Evolutionary conservation across 257 asterid species (phyloP).

Genomic region (Lavandula angustifolia): DNA sequence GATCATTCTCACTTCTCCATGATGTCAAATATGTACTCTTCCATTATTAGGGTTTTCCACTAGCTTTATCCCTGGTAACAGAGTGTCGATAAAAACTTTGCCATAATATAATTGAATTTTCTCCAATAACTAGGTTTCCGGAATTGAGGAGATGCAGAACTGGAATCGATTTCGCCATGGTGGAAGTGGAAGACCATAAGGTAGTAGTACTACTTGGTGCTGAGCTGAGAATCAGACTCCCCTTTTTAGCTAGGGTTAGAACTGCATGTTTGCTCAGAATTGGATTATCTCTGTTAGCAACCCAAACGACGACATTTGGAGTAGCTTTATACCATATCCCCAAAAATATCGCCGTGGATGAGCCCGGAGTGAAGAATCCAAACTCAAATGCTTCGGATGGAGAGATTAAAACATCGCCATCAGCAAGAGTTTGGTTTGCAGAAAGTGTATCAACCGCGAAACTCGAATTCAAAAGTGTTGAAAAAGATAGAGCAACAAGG

Average conservation of each 20-base stretch:
- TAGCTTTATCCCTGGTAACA: slow-evolving; percentile 30
- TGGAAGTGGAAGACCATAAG: slow-evolving; percentile 20
- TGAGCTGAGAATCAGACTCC: slow-evolving; percentile 10
- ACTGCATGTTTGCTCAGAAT: background rate
- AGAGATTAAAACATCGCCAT: background rate
- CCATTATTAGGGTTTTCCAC: slow-evolving; percentile 21
- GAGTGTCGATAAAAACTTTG: slow-evolving; percentile 27
- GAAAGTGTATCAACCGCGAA: slow-evolving; percentile 6
- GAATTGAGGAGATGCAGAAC: slow-evolving; percentile 9
- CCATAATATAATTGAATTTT: slow-evolving; percentile 15
- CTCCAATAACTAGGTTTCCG: slow-evolving; percentile 22
- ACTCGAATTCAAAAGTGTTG: background rate
- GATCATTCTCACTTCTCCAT: slow-evolving; percentile 29
- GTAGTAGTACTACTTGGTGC: background rate
- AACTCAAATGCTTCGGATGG: slow-evolving; percentile 11
- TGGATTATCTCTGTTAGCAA: slow-evolving; percentile 26
- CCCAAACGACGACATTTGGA: slow-evolving; percentile 32
- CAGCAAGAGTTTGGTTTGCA: background rate
- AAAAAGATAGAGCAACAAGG: background rate
- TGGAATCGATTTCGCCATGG: slow-evolving; percentile 1
- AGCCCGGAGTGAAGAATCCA: slow-evolving; percentile 16
- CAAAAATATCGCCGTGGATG: slow-evolving; percentile 8
- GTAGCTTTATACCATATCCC: slow-evolving; percentile 29
- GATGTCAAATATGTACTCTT: slow-evolving; percentile 13
- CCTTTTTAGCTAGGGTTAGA: slow-evolving; percentile 5